Evolutionary conservation across 352 stramenopile genomes (phyloP), one percentile per base, ranked within the genome.

Genomic region (Phytophthora foliorum): DNA sequence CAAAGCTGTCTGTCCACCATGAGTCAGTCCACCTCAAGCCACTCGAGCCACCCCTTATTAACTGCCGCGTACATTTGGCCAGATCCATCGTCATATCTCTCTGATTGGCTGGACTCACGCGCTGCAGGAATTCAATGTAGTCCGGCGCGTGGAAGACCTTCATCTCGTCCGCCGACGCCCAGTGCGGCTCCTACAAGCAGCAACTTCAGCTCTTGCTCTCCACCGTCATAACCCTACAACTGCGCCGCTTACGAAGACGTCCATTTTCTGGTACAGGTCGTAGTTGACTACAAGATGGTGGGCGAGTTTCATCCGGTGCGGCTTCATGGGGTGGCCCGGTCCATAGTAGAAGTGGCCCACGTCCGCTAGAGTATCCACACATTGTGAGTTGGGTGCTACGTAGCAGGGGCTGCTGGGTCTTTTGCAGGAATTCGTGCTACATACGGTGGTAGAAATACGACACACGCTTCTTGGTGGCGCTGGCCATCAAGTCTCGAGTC

Each of bases 251-350:
- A 94, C 87, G 84, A 99, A 99, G 34, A 99, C 95, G 64, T 99
- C 97, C 96, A 99, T 99, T 79, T 99, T 97, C 41, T 94, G 92
- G 75, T 99, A 99, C 22, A 99, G 77, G 22, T 98, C 96, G 77
- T 99, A 99, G 44, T 92, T 92, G 22, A 99, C 81, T 32, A 99
- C 91, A 2, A 99, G 84, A 69, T 99, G 96, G 81, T 99, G 98
- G 44, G 98, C 90, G 60, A 99, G 77, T 84, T 98, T 98, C 31
- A 99, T 85, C 34, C 98, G 93, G 56, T 94, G 88, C 19, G 96
- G 96, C 86, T 99, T 99, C 97, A 99, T 99, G 24, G 97, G 97
- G 78, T 99, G 97, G 53, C 92, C 71, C 56, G 95, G 78, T 9
- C 93, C 94, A 82, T 98, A 99, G 82, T 99, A 98, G 66, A 98